Base-by-base conservation (phyloP, 495 filamentous ascomycete species). In the Corynascus novoguineensis region DNA sequence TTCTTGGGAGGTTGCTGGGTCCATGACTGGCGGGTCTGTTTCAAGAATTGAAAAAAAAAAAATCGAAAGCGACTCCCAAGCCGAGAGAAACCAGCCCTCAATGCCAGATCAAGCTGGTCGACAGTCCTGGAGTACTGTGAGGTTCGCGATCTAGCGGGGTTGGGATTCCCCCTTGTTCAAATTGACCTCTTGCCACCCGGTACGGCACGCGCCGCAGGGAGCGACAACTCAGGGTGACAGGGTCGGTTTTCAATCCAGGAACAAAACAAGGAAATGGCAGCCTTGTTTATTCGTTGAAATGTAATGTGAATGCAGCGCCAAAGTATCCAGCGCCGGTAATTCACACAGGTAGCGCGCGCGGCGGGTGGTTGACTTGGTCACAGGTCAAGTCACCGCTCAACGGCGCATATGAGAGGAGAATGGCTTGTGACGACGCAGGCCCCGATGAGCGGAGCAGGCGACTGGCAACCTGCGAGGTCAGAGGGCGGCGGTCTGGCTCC, bases 1-100 rank as follows among this genome's bases (percentile, higher is more conserved):
- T 51, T 38, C 38, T 51, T 28, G 31, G 10, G 22, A 34, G 32
- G 38, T 50, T 46, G 61, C 49, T 48, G 61, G 31, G n/a, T 60
- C 50, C 59, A 57, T 51, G 28, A 31, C 45, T n/a, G 53, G 22
- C 19, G 25, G 31, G n/a, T n/a, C n/a, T 32, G 55, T 55, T 25
- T 60, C 42, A 49, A 50, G 63, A 51, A 4, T 63, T 46, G 46
- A 28, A 28, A 31, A 29, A 25, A 32, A 34, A 27, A 38, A 17
- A 32, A 17, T 41, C 15, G 37, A 41, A 17, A 17, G 21, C n/a
- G 17, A 41, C 21, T 17, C 53, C 44, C 28, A 22, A 28, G n/a
- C 44, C n/a, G n/a, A 42, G 10, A 44, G 12, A 19, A 19, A 32
- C 40, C 24, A 17, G 45, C n/a, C 11, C 41, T 27, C 3, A 37